phyloP scores from a whole-genome alignment of 192 early-diverging fungal species.

The Backusella circina region DNA sequence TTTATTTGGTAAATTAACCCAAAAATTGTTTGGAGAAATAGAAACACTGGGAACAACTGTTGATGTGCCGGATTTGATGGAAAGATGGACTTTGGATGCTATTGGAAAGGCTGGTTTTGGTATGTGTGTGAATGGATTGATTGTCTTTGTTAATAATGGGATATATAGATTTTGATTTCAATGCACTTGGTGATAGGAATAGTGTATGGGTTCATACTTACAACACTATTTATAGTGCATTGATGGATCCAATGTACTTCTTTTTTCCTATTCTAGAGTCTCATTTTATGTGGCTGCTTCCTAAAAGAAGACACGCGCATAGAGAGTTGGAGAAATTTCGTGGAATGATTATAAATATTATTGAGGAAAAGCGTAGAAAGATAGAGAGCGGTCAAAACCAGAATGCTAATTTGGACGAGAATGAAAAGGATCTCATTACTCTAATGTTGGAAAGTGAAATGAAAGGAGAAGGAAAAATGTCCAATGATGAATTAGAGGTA shows the following conservation, averaged over 20 bases:
- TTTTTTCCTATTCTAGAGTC: not conserved
- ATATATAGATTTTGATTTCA: slow-evolving; percentile 8
- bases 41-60: not conserved
- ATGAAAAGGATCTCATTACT: not conserved
- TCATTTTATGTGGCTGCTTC: not conserved
- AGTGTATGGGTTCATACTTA: not conserved
- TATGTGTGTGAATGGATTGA: not conserved
- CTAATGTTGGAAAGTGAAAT: not conserved
- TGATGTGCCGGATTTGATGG: not conserved
- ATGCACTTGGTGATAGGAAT: not conserved
- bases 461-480: not conserved
- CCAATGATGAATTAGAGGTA: not conserved
- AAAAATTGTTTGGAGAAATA: not conserved
- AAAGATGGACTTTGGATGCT: not conserved
- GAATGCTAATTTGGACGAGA: not conserved
- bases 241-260: not conserved
- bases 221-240: not conserved
- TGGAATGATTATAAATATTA: not conserved
- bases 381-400: not conserved
- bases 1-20: slow-evolving; percentile 2
- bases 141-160: not conserved
- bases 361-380: not conserved
- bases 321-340: not conserved
- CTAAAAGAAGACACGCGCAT: not conserved
- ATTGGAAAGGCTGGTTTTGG: not conserved